Conservation (phyloP, 192 early-diverging fungal species). For the Umbelopsis vinacea region DNA sequence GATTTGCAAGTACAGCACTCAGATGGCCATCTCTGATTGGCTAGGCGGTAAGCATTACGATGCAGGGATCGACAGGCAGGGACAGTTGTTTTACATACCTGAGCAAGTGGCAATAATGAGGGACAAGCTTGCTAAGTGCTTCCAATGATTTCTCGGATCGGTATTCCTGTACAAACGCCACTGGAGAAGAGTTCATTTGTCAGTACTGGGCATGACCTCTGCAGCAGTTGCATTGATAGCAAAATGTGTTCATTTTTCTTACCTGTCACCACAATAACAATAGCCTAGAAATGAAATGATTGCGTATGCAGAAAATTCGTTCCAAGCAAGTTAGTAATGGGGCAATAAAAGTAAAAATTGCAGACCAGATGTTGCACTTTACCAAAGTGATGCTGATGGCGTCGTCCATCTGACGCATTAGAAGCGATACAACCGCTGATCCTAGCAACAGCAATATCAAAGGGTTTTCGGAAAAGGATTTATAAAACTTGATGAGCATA, state of each 20-base stretch:
- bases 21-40: constrained; percentile 59
- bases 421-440: constrained; percentile 70
- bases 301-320: not conserved
- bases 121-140: constrained; percentile 82
- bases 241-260: not conserved
- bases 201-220: too few species aligned
- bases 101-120: constrained; percentile 84
- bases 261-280: constrained; percentile 78
- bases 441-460: constrained; percentile 79
- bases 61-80: constrained; percentile 5
- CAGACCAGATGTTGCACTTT: constrained; percentile 4
- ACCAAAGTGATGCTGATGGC: constrained; percentile 86
- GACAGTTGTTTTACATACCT: constrained; percentile 50
- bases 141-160: constrained; percentile 83
- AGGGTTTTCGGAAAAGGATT: constrained; percentile 83
- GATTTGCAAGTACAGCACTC: constrained; percentile 68
- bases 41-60: not conserved
- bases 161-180: constrained; percentile 91
- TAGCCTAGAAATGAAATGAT: constrained; percentile 50
- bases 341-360: not conserved
- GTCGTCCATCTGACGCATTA: constrained; percentile 80
- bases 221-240: not conserved
- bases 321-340: not conserved
- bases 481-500: constrained; percentile 73
- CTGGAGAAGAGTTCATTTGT: constrained; percentile 38